Base-by-base conservation (phyloP, 345 rosid species). In the Sapria himalayana region DNA sequence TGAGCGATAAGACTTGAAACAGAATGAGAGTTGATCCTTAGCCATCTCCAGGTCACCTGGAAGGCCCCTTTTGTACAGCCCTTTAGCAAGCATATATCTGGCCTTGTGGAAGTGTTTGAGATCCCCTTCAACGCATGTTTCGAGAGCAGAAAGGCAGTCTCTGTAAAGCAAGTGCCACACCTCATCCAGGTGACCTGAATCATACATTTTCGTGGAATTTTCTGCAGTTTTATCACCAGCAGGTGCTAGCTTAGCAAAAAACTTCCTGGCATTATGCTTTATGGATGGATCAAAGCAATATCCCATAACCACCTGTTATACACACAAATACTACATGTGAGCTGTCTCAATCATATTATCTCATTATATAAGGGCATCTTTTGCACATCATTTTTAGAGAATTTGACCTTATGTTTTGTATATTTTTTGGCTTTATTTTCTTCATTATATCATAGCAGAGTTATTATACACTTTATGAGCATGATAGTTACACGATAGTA, bases 101-200 rank as follows among this genome's bases (percentile, higher is more conserved):
- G 92, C 97, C 73, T 78, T 86, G 48, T 86, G 97, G 62, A 86
- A 86, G 60, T 86, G 97, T 65, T 81, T 81, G 43, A 86, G 85
- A 65, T 86, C 97, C 55, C 93, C 97, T 60, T 76, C 94, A 51
- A 78, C 57, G 59, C 97, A 86, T 46, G 51, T 51, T 69, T 74
- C 94, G 53, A 86, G 63, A 39, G 91, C 97, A 41, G 78, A 66
- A 53, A 86, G 72, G 60, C 97, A 74, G 51, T 86, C 97, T 50
- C 56, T 57, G 59, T 86, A 81, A 47, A 86, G 94, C 85, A 81
- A 55, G 51, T 64, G 62, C 94, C 93, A 74, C 34, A 56, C 67
- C 47, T 70, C 68, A 54, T 81, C 85, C 77, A 66, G 43, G 46
- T 54, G 70, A 47, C 56, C 45, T 22, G 61, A 56, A 20, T 71